Percentiles rank a stretch among this genome's conserved stretches.
phyloP scores from a whole-genome alignment of 345 rosid genomes.

The Punica granatum region DNA sequence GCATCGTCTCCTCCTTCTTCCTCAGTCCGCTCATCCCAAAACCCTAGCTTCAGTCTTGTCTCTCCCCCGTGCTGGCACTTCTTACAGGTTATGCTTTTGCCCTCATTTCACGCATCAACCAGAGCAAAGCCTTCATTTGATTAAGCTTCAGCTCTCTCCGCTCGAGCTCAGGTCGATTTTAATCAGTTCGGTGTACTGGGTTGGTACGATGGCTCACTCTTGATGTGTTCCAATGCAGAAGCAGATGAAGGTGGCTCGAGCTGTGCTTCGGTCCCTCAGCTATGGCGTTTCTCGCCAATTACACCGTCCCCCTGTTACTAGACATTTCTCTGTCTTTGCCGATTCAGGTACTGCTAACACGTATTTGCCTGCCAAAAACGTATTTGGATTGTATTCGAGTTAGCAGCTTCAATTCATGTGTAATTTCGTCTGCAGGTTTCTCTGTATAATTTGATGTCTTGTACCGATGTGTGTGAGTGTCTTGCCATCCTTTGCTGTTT shows the following conservation, averaged over 20 bases:
- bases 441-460: not conserved
- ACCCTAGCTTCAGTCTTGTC: not conserved
- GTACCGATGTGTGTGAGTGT: not conserved
- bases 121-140: not conserved
- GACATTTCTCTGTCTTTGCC: conserved; percentile 17
- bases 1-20: not conserved
- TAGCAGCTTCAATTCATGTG: not conserved
- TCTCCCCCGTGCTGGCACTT: not conserved
- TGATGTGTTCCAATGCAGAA: too few relatives aligned
- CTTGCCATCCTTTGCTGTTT: not conserved
- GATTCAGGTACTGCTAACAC: conserved; percentile 9
- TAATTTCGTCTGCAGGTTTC: not conserved
- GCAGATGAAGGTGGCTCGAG: conserved; percentile 11
- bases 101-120: not conserved
- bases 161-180: not conserved
- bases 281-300: conserved; percentile 9
- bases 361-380: not conserved
- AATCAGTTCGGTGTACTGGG: not conserved
- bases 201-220: too few relatives aligned
- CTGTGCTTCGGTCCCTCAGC: conserved; percentile 15
- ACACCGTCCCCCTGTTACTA: conserved; percentile 7
- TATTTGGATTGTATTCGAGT: not conserved
- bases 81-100: too few relatives aligned
- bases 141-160: not conserved
- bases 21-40: not conserved